Conservation (phyloP, 2,329 filamentous ascomycete genomes). For the Colletotrichum chlorophyti region DNA sequence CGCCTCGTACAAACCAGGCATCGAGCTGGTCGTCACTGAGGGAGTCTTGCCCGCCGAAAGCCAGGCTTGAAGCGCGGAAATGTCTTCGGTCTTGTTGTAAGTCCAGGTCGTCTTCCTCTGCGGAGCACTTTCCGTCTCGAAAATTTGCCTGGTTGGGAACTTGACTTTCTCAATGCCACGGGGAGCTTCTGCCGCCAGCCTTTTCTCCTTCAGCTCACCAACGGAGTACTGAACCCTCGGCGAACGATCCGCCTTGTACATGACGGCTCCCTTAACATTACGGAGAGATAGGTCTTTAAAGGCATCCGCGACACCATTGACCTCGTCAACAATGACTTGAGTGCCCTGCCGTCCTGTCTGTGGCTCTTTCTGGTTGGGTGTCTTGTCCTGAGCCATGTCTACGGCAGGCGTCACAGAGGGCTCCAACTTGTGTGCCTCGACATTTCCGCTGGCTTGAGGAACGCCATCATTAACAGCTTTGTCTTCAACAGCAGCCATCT, state of each 20-base stretch:
- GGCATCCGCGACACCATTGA: not conserved
- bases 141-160: slow-evolving; percentile 3
- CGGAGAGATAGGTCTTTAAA: slow-evolving; percentile 9
- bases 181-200: slow-evolving; percentile 1
- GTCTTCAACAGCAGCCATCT: not conserved
- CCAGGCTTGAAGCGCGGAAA: not conserved
- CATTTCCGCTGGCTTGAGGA: too few relatives aligned
- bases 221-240: slow-evolving; percentile 6
- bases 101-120: too few relatives aligned
- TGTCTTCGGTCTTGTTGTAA: not conserved
- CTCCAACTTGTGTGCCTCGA: not conserved
- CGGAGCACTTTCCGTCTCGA: too few relatives aligned
- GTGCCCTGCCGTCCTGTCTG: too few relatives aligned
- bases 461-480: too few relatives aligned
- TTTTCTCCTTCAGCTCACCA: not conserved
- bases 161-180: slow-evolving; percentile 10
- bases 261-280: slow-evolving; percentile 9
- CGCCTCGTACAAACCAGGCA: slow-evolving; percentile 5
- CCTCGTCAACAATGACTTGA: too few relatives aligned
- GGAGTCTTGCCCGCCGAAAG: not conserved
- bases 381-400: not conserved
- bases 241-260: slow-evolving; percentile 9
- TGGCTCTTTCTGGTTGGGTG: too few relatives aligned
- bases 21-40: not conserved
- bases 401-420: not conserved